These are phyloP conservation scores for Leccinum subgranulosum DNA, from an alignment of 768 basidiomycete species.

Conservation along the genomic window DNA sequence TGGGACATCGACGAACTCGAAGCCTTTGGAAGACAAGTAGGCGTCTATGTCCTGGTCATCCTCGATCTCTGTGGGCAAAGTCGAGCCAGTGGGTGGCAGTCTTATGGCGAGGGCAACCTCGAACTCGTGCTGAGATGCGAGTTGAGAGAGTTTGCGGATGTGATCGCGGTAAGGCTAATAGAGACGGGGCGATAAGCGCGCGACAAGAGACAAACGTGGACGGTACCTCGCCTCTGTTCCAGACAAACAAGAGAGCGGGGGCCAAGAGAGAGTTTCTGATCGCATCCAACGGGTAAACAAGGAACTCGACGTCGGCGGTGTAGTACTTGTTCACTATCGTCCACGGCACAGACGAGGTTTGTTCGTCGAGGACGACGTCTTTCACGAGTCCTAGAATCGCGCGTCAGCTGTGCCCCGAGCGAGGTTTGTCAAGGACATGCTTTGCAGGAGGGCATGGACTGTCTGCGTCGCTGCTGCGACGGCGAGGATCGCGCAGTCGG, in stretches of 20 bases:
- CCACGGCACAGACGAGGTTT: conserved; percentile 51
- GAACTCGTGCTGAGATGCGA: conserved; percentile 51
- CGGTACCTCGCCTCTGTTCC: conserved; percentile 61
- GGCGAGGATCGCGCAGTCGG: conserved; percentile 27
- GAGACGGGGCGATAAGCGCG: conserved; percentile 5
- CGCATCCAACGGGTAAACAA: conserved; percentile 44
- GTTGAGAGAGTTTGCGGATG: conserved; percentile 45
- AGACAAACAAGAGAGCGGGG: conserved; percentile 75
- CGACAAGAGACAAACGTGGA: not conserved
- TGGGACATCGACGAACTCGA: conserved; percentile 66
- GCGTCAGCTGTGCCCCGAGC: conserved; percentile 15
- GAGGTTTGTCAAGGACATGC: conserved; percentile 13
- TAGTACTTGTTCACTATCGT: conserved; percentile 81
- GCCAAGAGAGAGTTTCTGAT: conserved; percentile 36
- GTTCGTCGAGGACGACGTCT: conserved; percentile 16
- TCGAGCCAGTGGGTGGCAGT: conserved; percentile 30
- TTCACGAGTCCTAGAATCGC: conserved; percentile 21
- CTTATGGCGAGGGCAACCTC: conserved; percentile 74
- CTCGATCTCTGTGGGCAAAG: conserved; percentile 30
- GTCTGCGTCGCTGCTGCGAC: conserved; percentile 21
- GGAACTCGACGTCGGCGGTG: conserved; percentile 70
- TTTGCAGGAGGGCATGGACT: conserved; percentile 22
- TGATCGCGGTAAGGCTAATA: conserved; percentile 62
- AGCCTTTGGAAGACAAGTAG: conserved; percentile 65
- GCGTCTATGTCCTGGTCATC: conserved; percentile 60